Conservation (phyloP, 2,329 filamentous ascomycete genomes). For the Lecanicillium sp. region DNA sequence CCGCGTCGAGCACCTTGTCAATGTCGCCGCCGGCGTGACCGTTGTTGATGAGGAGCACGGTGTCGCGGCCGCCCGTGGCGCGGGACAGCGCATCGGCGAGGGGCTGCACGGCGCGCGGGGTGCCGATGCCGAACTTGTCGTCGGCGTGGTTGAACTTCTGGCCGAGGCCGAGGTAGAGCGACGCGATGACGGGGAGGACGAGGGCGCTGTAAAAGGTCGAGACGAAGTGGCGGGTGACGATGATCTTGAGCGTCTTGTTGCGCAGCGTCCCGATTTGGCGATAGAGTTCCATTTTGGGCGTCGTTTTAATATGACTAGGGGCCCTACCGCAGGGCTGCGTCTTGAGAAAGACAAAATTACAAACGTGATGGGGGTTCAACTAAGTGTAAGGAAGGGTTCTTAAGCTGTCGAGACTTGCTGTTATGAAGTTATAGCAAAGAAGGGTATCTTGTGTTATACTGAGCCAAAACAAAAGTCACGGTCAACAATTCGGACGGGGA, state of each 20-base stretch:
- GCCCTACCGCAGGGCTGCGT: background rate
- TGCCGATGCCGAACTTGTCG: conserved; percentile 64
- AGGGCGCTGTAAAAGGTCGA: conserved; percentile 50
- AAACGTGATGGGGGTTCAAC: no score
- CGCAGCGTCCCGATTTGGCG: conserved; percentile 50
- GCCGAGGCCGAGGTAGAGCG: conserved; percentile 57
- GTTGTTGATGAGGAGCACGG: conserved; percentile 69
- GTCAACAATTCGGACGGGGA: no score
- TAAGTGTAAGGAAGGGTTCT: no score
- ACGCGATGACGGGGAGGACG: conserved; percentile 49
- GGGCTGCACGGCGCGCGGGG: conserved; percentile 52
- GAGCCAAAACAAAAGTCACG: no score
- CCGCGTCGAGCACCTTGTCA: conserved; percentile 55
- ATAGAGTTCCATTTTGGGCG: conserved; percentile 39
- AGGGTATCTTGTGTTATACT: no score
- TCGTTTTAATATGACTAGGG: conserved; percentile 10
- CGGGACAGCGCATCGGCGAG: conserved; percentile 55
- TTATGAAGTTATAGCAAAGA: no score
- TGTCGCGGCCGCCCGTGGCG: conserved; percentile 51
- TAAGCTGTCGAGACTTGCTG: no score
- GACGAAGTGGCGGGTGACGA: conserved; percentile 44
- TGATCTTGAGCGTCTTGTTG: conserved; percentile 53
- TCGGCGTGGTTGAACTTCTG: conserved; percentile 74
- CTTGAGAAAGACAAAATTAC: background rate
- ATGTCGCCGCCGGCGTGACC: conserved; percentile 64